These are phyloP conservation scores for Phalaenopsis aphrodite DNA, from an alignment of 106 monocot genomes.

Conservation along the genomic window DNA sequence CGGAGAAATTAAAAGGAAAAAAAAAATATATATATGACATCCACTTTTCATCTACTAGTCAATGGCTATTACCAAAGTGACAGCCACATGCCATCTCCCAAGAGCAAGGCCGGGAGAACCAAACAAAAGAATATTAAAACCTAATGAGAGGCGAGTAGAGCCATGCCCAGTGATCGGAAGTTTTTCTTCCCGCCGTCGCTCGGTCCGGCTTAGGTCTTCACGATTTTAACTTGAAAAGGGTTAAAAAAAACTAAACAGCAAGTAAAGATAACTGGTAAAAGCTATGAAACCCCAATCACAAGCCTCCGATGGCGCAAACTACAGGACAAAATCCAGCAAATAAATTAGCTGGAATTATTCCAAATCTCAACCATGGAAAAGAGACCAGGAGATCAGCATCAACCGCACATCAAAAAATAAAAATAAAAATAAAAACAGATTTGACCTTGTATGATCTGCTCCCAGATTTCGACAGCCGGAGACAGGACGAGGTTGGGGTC, in stretches of 20 bases:
- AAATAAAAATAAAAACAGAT: not conserved
- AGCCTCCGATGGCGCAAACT: not conserved
- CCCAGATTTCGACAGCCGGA: not conserved
- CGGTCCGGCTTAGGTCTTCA: not conserved
- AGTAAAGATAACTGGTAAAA: too few species aligned
- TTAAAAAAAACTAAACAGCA: too few species aligned
- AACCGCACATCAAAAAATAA: not conserved
- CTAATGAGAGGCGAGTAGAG: too few species aligned
- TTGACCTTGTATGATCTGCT: slow-evolving; percentile 7
- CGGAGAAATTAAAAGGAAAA: not conserved
- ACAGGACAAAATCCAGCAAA: slow-evolving; percentile 1
- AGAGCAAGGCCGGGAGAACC: too few species aligned
- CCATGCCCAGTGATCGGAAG: too few species aligned
- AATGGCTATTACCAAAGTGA: too few species aligned
- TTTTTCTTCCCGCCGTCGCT: not conserved
- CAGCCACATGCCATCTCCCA: too few species aligned
- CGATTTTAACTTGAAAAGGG: too few species aligned
- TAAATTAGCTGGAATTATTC: not conserved
- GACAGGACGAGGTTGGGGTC: not conserved
- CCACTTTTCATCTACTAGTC: too few species aligned
- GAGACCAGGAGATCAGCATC: not conserved
- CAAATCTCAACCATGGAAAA: not conserved
- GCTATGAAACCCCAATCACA: not conserved
- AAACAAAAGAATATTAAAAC: too few species aligned
- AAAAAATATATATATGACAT: not conserved